Base-by-base conservation (phyloP, 306 rosid species). In the Hippophae rhamnoides region DNA sequence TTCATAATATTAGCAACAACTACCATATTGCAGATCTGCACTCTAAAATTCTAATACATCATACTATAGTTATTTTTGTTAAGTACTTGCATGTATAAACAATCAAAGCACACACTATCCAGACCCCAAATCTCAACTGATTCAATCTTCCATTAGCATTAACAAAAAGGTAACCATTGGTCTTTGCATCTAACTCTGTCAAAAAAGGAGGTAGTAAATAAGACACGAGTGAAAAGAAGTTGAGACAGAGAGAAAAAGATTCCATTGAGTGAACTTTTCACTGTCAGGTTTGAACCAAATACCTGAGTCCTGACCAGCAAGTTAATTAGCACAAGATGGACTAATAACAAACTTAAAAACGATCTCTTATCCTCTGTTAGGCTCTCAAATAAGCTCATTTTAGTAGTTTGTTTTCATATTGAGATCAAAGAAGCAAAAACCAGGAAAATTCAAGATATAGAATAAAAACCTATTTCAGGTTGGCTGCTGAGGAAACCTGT, bases 241-340 rank as follows among this genome's bases (percentile, higher is more conserved):
- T 53, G 56, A 50, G 50, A 48, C 13, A 62, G 38, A 55, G 12
- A 41, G 31, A 61, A 82, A 57, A 72, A 18, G 60, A 49, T 47
- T 13, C 65, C 64, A 60, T 41, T 81, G 86, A 65, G 82, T 80
- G 76, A 81, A 88, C 64, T 88, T 85, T 64, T 79, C 86, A 40
- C 81, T 82, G 83, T 80, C 47, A 47, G 86, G 86, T 70, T 72
- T 73, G 69, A 74, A 69, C 99, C 99, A 92, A 72, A 85, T 63
- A 56, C 71, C 82, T 61, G 81, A 75, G 57, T 56, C 74, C 99
- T 85, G 76, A 84, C 79, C 58, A 69, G 78, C 60, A 78, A 74
- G 54, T 14, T 43, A 78, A 75, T 59, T 76, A 18, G 23, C 23
- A 60, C 54, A 42, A 53, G 65, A 69, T 59, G 47, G 52, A 61